These are phyloP conservation scores for Aphanomyces cochlioides DNA, from an alignment of 352 stramenopile species.

Conservation along the genomic window DNA sequence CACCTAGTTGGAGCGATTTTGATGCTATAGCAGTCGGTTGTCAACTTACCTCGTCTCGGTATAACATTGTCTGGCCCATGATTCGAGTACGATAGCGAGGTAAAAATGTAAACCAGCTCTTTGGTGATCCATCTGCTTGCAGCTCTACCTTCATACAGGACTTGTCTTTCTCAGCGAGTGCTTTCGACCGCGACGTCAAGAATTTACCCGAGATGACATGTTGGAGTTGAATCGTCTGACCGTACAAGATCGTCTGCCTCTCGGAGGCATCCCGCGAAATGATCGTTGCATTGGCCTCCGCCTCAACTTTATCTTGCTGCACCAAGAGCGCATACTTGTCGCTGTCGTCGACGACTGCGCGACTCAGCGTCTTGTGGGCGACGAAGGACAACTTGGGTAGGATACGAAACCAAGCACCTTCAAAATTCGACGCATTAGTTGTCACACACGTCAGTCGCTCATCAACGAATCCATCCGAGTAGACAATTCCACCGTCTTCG, in stretches of 20 bases:
- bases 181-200: conserved; percentile 14
- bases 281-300: not conserved
- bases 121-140: conserved; percentile 3
- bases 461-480: conserved; percentile 27
- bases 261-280: not conserved
- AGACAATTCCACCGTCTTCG: conserved; percentile 5
- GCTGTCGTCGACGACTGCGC: not conserved
- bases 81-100: conserved; percentile 4
- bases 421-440: not conserved
- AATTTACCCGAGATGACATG: conserved; percentile 29
- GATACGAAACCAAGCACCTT: conserved; percentile 18
- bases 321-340: not conserved
- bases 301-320: conserved; percentile 21
- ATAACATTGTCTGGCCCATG: conserved; percentile 10
- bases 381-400: conserved; percentile 16
- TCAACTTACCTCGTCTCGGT: no score
- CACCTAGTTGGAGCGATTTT: not conserved
- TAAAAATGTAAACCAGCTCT: conserved; percentile 23
- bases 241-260: conserved; percentile 8
- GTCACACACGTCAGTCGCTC: not conserved
- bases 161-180: conserved; percentile 23
- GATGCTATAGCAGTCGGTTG: not conserved
- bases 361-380: conserved; percentile 16
- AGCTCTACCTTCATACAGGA: conserved; percentile 20
- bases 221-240: conserved; percentile 23